Base-by-base conservation (phyloP, 1,139 yeast species). In the Lodderomyces beijingensis region DNA sequence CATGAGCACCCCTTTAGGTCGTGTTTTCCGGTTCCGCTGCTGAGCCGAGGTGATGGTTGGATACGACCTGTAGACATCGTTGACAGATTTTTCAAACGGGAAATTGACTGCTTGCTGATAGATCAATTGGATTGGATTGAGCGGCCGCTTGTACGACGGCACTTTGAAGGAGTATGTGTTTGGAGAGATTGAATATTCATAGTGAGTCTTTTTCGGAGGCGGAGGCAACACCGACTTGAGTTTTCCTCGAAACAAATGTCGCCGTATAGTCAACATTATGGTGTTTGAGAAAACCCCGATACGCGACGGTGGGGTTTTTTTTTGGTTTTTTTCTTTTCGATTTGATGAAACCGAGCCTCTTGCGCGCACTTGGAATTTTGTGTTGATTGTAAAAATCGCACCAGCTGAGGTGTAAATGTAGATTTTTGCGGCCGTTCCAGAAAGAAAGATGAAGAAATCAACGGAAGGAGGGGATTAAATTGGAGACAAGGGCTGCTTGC, bases 1-100 rank as follows among this genome's bases (percentile, higher is more conserved):
- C 89, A 86, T 80, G 49, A 83, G 79, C 3, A 77, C 75, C 27
- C 72, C 67, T 23, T 51, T 62, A 0, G 95, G 95, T 20, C 91
- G 65, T 33, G 44, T 47, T 29, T 57, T 59, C 22, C 65, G 52
- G 31, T 68, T 62, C 1, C 73, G 55, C 31, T 83, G 57, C 37
- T 67, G 68, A 19, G 61, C 59, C 8, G 77, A 65, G 27, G 62
- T 77, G 2, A 64, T 59, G 28, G 42, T 42, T 0, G 74, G 74
- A 35, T 50, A 67, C 24, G 54, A 51, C 34, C 65, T 56, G 45
- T 58, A 68, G 3, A 67, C 61, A 19, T 64, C 62, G 39, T 65
- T 69, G 0, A 73, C 73, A 2, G 65, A 48, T 34, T 49, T 53
- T 16, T 56, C 52, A 42, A 68, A 68, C 5, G 74, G 74, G 42